A percentile compares a stretch with the other conserved stretches of the same genome.
phyloP scores from a whole-genome alignment of 2,329 filamentous ascomycete species.

The Thielaviopsis cerberus region DNA sequence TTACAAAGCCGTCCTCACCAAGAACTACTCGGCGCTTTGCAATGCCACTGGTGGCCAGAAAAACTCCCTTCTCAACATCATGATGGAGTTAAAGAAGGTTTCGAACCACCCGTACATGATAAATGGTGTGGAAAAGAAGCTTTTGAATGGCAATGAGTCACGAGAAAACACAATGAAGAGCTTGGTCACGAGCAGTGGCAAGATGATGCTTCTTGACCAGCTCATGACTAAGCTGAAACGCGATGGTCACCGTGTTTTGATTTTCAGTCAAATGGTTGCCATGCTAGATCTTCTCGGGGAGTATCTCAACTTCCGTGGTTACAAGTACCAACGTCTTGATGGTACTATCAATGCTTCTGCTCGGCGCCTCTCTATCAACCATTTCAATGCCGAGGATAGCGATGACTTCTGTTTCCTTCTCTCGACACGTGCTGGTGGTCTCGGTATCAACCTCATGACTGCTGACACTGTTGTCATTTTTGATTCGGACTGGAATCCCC shows the following conservation, averaged over 20 bases:
- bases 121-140: slow-evolving; percentile 75
- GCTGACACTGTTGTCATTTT: slow-evolving; percentile 96
- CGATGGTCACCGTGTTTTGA: slow-evolving; percentile 86
- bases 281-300: slow-evolving; percentile 94
- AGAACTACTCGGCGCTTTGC: slow-evolving; percentile 87
- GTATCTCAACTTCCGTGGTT: slow-evolving; percentile 81
- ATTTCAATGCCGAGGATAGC: slow-evolving; percentile 93
- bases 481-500: slow-evolving; percentile 97
- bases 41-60: slow-evolving; percentile 81
- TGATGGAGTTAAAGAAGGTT: slow-evolving; percentile 99
- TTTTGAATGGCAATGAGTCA: slow-evolving; percentile 59
- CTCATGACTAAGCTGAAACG: slow-evolving; percentile 84
- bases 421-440: slow-evolving; percentile 82
- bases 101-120: slow-evolving; percentile 99
- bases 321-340: slow-evolving; percentile 85
- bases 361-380: slow-evolving; percentile 84
- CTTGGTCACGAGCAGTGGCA: slow-evolving; percentile 89
- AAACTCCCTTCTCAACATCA: slow-evolving; percentile 88
- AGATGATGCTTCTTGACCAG: slow-evolving; percentile 97
- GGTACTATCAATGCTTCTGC: slow-evolving; percentile 81
- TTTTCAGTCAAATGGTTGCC: slow-evolving; percentile 99
- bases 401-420: slow-evolving; percentile 92
- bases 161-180: slow-evolving; percentile 84
- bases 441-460: slow-evolving; percentile 99
- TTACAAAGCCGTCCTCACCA: slow-evolving; percentile 95